Base-by-base conservation (phyloP, 306 rosid species). In the Ceratonia siliqua region DNA sequence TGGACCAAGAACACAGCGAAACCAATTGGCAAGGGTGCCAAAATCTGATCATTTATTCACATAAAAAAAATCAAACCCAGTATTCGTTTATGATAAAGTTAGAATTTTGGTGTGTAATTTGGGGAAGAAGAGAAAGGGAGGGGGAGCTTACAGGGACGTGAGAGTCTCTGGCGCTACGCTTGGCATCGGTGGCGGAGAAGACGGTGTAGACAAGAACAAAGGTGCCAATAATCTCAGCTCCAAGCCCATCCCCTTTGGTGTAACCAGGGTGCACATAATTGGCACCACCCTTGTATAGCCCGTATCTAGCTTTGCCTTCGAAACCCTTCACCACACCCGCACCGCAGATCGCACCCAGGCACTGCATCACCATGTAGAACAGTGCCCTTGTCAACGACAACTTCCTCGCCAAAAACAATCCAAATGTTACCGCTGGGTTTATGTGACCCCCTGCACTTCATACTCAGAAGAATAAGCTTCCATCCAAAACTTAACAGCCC, bases 301-400 rank as follows among this genome's bases (percentile, higher is more conserved):
- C 76, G 49, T 13, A 84, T 14, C 1, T 22, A 8, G 22, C 7
- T 50, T 78, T 84, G 0, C 88, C 85, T 24, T 84, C 85, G 24
- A 84, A 84, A 2, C 88, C 88, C 74, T 84, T 84, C 39, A 84
- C 88, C 11, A 84, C 88, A 17, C 88, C 88, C 7, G 88, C 88
- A 4, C 88, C 88, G 11, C 53, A 36, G 5, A 84, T 84, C 5
- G 88, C 88, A 41, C 88, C 88, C 53, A 84, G 20, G 20, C 36
- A 35, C 53, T 84, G 88, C 88, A 81, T 81, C 76, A 84, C 88
- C 0, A 84, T 84, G 85, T 84, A 84, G 83, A 78, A 84, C 36
- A 84, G 0, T 4, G 88, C 85, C 48, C 88, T 78, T 0, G 85
- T 21, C 71, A 84, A 28, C 1, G 88, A 84, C 55, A 84, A 21